Conservation (phyloP, 2,329 filamentous ascomycete genomes). For the Colletotrichum nymphaeae region DNA sequence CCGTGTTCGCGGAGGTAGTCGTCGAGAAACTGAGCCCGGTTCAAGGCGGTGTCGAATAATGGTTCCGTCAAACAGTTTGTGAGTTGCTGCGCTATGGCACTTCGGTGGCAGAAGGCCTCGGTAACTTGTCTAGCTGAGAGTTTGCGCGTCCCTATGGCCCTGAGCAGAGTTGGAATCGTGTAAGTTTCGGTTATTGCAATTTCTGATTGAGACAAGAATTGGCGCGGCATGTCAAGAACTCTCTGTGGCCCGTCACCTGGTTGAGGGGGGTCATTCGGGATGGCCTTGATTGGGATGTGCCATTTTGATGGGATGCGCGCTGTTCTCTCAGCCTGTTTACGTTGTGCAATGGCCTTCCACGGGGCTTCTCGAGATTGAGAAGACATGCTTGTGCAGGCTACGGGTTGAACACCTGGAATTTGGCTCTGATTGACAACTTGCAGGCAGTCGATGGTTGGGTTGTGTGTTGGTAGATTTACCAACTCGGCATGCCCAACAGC, state of each 20-base stretch:
- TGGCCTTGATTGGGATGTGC: background rate
- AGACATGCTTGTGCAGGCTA: background rate
- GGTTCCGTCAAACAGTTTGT: constrained; percentile 65
- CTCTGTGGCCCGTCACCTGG: constrained; percentile 16
- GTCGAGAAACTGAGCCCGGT: constrained; percentile 60
- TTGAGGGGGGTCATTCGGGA: constrained; percentile 16
- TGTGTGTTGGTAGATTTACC: background rate
- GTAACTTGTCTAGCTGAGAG: constrained; percentile 12
- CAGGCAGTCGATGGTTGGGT: background rate
- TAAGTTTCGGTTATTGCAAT: constrained; percentile 21
- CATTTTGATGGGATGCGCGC: constrained; percentile 22
- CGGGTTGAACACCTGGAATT: accelerated
- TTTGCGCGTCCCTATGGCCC: background rate
- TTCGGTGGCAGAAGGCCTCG: constrained; percentile 27
- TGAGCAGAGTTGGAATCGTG: background rate
- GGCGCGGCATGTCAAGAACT: constrained; percentile 10
- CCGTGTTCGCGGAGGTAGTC: constrained; percentile 53
- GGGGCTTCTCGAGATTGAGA: background rate
- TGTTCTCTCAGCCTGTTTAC: constrained; percentile 23
- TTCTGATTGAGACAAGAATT: constrained; percentile 10
- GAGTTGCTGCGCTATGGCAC: constrained; percentile 65
- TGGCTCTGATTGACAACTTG: background rate
- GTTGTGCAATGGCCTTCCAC: constrained; percentile 18
- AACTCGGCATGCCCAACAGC: background rate
- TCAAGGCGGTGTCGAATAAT: constrained; percentile 60